A percentile compares a stretch with the other conserved stretches of the same genome.
These are phyloP conservation scores for Ballota nigra DNA, from an alignment of 257 asterid species.

Conservation along the genomic window DNA sequence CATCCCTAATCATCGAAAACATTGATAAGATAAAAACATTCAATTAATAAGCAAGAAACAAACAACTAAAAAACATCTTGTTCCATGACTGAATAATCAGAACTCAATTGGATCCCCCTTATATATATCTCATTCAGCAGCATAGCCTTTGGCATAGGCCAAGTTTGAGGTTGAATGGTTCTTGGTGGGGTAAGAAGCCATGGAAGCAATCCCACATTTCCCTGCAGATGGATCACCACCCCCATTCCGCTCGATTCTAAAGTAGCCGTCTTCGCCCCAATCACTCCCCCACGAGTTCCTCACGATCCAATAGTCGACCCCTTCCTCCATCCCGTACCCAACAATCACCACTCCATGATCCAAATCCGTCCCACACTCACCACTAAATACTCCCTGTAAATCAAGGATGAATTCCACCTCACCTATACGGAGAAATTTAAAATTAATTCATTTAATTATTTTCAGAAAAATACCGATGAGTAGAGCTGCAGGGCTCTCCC, in stretches of 20 bases:
- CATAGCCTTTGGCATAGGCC: slow-evolving; percentile 22
- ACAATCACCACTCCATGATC: slow-evolving; percentile 87
- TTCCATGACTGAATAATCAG: slow-evolving; percentile 16
- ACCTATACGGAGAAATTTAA: too few relatives aligned
- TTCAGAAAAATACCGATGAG: slow-evolving; percentile 56
- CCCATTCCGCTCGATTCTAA: slow-evolving; percentile 55
- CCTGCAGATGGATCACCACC: slow-evolving; percentile 29
- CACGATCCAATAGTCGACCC: slow-evolving; percentile 71
- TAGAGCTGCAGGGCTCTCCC: slow-evolving; percentile 76
- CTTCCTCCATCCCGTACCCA: slow-evolving; percentile 68
- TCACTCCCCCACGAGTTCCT: slow-evolving; percentile 80
- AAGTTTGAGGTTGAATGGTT: background rate
- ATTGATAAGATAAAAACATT: background rate
- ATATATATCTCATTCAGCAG: slow-evolving; percentile 29
- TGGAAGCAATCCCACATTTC: slow-evolving; percentile 71
- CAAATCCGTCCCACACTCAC: slow-evolving; percentile 54
- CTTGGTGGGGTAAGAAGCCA: slow-evolving; percentile 78
- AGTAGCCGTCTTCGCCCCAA: slow-evolving; percentile 88
- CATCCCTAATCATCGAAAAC: slow-evolving; percentile 1
- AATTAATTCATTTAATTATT: too few relatives aligned
- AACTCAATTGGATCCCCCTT: background rate
- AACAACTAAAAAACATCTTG: slow-evolving; percentile 13
- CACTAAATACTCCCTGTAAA: slow-evolving; percentile 61
- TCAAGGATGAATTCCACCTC: too few relatives aligned
- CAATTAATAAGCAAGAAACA: slow-evolving; percentile 18